Evolutionary conservation across 441 rosid species (phyloP).

Genomic region (Bocquillonia castaneifolia): DNA sequence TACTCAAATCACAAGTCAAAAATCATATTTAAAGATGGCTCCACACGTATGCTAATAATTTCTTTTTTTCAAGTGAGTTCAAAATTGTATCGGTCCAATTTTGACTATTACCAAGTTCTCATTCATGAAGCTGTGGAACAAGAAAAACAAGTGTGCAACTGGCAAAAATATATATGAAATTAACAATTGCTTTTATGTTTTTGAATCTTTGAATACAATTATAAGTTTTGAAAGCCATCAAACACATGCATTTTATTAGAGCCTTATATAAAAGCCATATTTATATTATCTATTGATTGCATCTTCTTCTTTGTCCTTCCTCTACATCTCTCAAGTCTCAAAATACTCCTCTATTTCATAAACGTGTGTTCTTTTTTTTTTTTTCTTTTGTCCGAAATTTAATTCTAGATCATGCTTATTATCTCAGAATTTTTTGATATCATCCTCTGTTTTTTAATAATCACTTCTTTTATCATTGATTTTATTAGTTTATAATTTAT

Average conservation of each 20-base stretch:
- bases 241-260: neutral
- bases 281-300: neutral
- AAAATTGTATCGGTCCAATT: no score
- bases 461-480: conserved; percentile 11
- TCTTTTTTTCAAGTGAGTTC: no score
- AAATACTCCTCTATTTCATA: neutral
- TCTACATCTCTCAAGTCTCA: no score
- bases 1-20: no score
- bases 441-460: conserved; percentile 3
- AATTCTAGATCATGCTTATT: neutral
- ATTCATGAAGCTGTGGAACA: no score
- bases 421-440: conserved; percentile 7
- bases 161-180: no score
- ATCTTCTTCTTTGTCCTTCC: neutral
- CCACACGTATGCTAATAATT: no score
- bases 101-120: no score
- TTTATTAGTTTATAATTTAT: neutral
- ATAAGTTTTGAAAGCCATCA: neutral
- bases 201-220: conserved; percentile 3
- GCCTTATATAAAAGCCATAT: neutral
- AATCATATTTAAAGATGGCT: no score
- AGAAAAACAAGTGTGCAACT: no score
- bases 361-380: neutral
- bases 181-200: neutral
- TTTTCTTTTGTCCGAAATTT: neutral